Evolutionary conservation across 176 grass and related monocot species (phyloP).

Genomic region (Stipa capillata): DNA sequence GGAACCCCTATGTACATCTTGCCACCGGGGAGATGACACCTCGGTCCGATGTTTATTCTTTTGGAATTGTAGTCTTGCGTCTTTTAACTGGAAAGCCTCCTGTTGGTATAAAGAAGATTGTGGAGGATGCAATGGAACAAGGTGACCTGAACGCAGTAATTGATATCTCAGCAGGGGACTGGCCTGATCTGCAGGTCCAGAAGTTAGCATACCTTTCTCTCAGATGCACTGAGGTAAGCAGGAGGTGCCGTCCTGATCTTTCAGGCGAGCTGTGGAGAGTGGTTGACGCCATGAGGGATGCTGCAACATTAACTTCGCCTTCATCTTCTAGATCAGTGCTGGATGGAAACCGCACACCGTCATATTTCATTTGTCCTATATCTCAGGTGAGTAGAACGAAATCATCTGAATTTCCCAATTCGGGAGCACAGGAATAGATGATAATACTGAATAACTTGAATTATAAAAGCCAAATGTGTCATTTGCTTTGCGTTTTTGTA

Average conservation of each 20-base stretch:
- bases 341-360: neutral
- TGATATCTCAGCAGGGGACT: slow-evolving; percentile 22
- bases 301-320: neutral
- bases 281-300: slow-evolving; percentile 19
- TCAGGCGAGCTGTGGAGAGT: slow-evolving; percentile 15
- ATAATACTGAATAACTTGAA: neutral
- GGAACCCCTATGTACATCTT: slow-evolving; percentile 16
- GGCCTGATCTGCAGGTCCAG: neutral
- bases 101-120: slow-evolving; percentile 30
- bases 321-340: slow-evolving; percentile 17
- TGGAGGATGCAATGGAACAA: slow-evolving; percentile 22
- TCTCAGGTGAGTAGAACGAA: slow-evolving; percentile 4
- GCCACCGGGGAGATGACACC: slow-evolving; percentile 25
- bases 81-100: slow-evolving; percentile 28
- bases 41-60: slow-evolving; percentile 30
- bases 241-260: slow-evolving; percentile 19
- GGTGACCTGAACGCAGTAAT: slow-evolving; percentile 14
- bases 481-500: neutral
- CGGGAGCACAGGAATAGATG: neutral
- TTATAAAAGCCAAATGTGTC: neutral
- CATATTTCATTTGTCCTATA: slow-evolving; percentile 30
- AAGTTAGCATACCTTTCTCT: slow-evolving; percentile 37
- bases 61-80: slow-evolving; percentile 35
- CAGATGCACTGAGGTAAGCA: slow-evolving; percentile 27
- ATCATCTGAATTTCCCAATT: neutral